A percentile compares a stretch with the other conserved stretches of the same genome.
Evolutionary conservation across 768 basidiomycete species (phyloP).

Genomic region (Boletus barrowsii): DNA sequence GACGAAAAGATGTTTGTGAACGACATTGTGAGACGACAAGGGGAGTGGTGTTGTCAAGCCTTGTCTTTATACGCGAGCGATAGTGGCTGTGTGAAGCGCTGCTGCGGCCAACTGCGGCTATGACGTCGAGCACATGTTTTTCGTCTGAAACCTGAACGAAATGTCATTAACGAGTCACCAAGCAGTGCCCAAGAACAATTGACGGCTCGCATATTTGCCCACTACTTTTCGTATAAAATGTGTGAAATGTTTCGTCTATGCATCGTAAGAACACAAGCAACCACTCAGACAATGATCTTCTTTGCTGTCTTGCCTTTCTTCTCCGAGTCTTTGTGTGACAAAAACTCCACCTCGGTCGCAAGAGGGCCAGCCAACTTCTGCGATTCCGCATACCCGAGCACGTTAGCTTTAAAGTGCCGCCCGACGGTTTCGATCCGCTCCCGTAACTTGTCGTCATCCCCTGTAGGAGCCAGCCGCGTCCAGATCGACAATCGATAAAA

Average conservation of each 20-base stretch:
- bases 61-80: conserved; percentile 15
- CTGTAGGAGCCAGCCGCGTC: conserved; percentile 80
- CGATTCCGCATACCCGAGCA: conserved; percentile 77
- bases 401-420: conserved; percentile 85
- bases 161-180: conserved; percentile 26
- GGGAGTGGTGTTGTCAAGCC: conserved; percentile 8
- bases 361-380: conserved; percentile 79
- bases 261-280: conserved; percentile 13
- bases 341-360: conserved; percentile 92
- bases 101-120: background rate
- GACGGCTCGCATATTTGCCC: conserved; percentile 18
- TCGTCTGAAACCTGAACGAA: conserved; percentile 11
- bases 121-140: background rate
- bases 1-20: conserved; percentile 61
- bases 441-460: conserved; percentile 56
- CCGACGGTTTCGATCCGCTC: conserved; percentile 84
- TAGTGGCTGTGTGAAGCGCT: conserved; percentile 21
- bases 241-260: conserved; percentile 15
- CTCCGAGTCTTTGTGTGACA: conserved; percentile 93
- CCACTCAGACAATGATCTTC: conserved; percentile 67
- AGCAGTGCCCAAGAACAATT: conserved; percentile 19
- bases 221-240: conserved; percentile 27
- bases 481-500: conserved; percentile 98
- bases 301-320: conserved; percentile 84
- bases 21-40: conserved; percentile 40